Evolutionary conservation across 139 green algal genomes (phyloP), one percentile per base, ranked within the genome.

Genomic region (Klebsormidium nitens): DNA sequence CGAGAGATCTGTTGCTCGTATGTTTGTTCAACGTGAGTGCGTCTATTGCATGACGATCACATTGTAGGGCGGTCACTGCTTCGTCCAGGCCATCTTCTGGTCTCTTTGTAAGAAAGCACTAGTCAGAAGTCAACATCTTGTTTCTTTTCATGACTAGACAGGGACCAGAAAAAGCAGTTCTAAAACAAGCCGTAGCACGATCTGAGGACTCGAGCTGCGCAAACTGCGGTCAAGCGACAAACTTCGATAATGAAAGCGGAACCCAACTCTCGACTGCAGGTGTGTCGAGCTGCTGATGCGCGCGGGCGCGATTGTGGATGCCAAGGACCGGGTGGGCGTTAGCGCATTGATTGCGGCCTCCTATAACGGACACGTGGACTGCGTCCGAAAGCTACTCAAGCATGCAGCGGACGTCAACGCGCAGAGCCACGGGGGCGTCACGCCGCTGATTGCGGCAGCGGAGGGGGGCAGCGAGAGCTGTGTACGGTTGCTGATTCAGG

Each of bases 371-470:
- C 65, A 72, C 32, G 28, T 17, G 0, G 65, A 72, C 29, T 65
- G 47, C 14, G 26, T 72, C 1, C 14, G 28, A 23, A 28, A 28
- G 0, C 40, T 72, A 11, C 6, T 72, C 11, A 26, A 14, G 29
- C n/a, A 60, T 4, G 31, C 29, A 32, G 65, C 65, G 19, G 28
- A 1, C 31, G 65, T 72, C 32, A 32, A 72, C 29, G 65, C 65
- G 8, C 31, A 48, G 28, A 65, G 47, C 14, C 65, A 72, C 64
- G 65, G 65, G 28, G 65, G 65, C 28, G 65, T 72, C 1, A 72
- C 65, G 2, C 65, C 65, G 11, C 65, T 72, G 29, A 72, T 72
- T 72, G 65, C 65, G 31, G 65, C 65, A 1, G 65, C 47, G 0
- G 65, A 72, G 56, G 65, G 65, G 3, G 47, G 56, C 0, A 47